phyloP scores from a whole-genome alignment of 352 stramenopile species.

The Globisporangium recalcitrans region DNA sequence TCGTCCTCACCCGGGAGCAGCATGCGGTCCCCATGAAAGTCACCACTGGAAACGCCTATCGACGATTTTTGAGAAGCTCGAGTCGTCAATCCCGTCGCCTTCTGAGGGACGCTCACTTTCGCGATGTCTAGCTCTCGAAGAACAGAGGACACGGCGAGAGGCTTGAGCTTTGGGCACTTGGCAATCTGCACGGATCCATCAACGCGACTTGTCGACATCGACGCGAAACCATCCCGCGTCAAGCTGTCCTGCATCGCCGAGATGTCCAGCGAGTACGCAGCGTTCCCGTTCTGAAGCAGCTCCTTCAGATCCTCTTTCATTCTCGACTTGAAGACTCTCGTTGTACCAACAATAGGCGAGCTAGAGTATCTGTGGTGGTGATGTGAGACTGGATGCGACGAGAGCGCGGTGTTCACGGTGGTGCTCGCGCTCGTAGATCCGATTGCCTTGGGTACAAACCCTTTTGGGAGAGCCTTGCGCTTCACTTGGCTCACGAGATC shows the following conservation, averaged over 20 bases:
- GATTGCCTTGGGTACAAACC: conserved; percentile 17
- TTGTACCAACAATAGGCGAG: conserved; percentile 1
- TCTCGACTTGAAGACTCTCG: conserved; percentile 21
- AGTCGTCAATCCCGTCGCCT: background rate
- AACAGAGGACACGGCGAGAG: conserved; percentile 33
- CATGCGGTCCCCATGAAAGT: background rate
- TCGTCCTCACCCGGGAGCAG: conserved; percentile 23
- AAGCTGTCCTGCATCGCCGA: conserved; percentile 22
- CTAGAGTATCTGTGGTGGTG: conserved; percentile 18
- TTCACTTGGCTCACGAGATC: conserved; percentile 21
- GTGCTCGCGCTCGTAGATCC: conserved; percentile 13
- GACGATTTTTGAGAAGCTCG: background rate
- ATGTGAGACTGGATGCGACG: conserved; percentile 8
- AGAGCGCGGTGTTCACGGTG: conserved; percentile 18
- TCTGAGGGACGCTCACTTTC: conserved; percentile 20
- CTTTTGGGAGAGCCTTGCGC: conserved; percentile 29
- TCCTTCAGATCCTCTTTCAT: conserved; percentile 44
- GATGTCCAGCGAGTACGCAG: conserved; percentile 33
- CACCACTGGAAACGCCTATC: background rate
- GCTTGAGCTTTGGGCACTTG: conserved; percentile 45
- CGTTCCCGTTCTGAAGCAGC: conserved; percentile 17
- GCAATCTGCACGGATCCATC: conserved; percentile 21
- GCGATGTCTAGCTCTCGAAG: conserved; percentile 36
- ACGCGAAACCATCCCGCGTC: conserved; percentile 12
- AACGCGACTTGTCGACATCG: conserved; percentile 13